Evolutionary conservation across 2,329 filamentous ascomycete genomes (phyloP).

Genomic region (Phaeosphaeriaceae sp.): DNA sequence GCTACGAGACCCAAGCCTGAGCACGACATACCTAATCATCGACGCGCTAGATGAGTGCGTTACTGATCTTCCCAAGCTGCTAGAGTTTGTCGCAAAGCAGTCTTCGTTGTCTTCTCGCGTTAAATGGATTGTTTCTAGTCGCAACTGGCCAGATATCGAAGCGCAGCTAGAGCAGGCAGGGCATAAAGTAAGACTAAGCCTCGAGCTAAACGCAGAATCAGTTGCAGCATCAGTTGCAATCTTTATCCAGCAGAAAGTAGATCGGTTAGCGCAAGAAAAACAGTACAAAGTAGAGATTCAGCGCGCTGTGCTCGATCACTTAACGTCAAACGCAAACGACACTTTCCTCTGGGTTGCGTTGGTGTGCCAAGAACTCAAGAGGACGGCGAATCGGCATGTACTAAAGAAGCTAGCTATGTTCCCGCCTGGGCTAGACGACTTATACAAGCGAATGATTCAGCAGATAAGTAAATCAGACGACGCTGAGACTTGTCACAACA

Average conservation of each 20-base stretch:
- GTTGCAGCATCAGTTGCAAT: constrained; percentile 43
- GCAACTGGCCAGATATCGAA: constrained; percentile 35
- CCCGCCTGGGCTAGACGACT: constrained; percentile 43
- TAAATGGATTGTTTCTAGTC: constrained; percentile 4
- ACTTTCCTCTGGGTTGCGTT: no score
- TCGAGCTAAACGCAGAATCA: constrained; percentile 36
- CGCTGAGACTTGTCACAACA: constrained; percentile 40
- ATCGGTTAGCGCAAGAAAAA: constrained; percentile 31
- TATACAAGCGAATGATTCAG: constrained; percentile 51
- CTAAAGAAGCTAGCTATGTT: constrained; percentile 1
- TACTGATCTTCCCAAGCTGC: constrained; percentile 3
- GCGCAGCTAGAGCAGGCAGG: constrained; percentile 23
- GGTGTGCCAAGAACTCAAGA: constrained; percentile 5
- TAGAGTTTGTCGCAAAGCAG: background rate
- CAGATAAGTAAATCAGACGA: constrained; percentile 28
- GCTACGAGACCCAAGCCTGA: constrained; percentile 41
- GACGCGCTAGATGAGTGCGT: constrained; percentile 19
- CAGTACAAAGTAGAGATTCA: constrained; percentile 43
- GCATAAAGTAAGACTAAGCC: constrained; percentile 5
- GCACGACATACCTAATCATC: constrained; percentile 9
- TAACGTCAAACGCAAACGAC: no score
- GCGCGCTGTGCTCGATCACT: no score
- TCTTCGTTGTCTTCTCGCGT: constrained; percentile 13
- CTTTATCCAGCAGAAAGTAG: constrained; percentile 50
- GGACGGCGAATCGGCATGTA: constrained; percentile 37